Conservation (phyloP, 139 green algal species). For the Closterium sp. region DNA sequence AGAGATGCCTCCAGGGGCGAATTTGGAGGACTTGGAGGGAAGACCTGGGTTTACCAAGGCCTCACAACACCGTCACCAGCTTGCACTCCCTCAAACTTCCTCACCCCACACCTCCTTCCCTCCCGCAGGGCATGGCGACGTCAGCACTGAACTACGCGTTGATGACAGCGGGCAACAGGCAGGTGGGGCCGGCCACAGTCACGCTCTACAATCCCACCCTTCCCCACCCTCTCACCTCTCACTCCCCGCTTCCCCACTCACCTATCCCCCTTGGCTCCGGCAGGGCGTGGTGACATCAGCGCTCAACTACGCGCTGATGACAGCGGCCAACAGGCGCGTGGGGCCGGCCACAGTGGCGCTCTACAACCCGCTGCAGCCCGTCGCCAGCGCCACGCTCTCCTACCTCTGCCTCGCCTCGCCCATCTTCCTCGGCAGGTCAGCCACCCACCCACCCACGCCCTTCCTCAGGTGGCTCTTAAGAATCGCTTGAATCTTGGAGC, state of each 20-base stretch:
- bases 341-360: constrained; percentile 39
- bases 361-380: constrained; percentile 47
- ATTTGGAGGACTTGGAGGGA: not conserved
- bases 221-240: not conserved
- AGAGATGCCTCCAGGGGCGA: no score
- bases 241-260: no score
- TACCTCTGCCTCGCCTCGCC: constrained; percentile 37
- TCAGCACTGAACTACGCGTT: constrained; percentile 46
- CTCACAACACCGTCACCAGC: not conserved
- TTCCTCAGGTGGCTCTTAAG: no score
- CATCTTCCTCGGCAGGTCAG: constrained; percentile 35
- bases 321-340: constrained; percentile 47
- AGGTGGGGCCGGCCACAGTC: constrained; percentile 38
- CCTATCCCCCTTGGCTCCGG: not conserved
- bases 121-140: constrained; percentile 32
- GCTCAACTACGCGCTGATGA: constrained; percentile 41
- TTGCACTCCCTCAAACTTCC: not conserved
- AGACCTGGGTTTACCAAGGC: not conserved
- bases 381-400: constrained; percentile 34
- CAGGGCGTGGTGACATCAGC: constrained; percentile 45
- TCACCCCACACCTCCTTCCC: no score
- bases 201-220: no score
- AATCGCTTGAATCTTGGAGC: not conserved
- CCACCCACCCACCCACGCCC: not conserved
- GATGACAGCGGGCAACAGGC: constrained; percentile 44